These are phyloP conservation scores for Candida tropicalis DNA, from an alignment of 1,139 yeast genomes.

Conservation along the genomic window DNA sequence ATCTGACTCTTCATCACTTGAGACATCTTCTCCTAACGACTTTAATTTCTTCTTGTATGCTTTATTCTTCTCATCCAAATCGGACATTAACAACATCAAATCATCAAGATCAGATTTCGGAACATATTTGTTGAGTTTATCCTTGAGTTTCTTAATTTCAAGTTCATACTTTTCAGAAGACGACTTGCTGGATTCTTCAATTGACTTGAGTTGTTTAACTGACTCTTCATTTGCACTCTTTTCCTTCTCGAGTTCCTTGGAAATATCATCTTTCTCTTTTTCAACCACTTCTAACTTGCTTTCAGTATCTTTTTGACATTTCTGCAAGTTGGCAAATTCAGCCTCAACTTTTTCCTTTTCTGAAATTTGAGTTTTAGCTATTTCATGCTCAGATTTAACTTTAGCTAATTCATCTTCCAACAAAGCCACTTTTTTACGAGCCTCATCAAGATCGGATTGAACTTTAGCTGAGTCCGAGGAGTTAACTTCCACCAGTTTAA, in stretches of 20 bases:
- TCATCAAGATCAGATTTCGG: conserved; percentile 73
- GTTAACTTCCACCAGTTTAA: conserved; percentile 6
- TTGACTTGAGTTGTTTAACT: conserved; percentile 5
- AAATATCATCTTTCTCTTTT: conserved; percentile 4
- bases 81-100: conserved; percentile 70
- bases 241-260: conserved; percentile 6
- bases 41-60: conserved; percentile 58
- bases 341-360: conserved; percentile 12
- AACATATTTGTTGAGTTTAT: conserved; percentile 32
- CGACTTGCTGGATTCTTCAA: conserved; percentile 7
- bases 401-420: conserved; percentile 2
- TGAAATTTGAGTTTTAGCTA: background rate
- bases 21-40: conserved; percentile 50
- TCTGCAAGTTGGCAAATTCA: conserved; percentile 15
- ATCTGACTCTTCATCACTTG: conserved; percentile 50
- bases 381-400: conserved; percentile 8
- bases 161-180: conserved; percentile 13
- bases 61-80: conserved; percentile 68
- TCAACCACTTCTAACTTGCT: conserved; percentile 9
- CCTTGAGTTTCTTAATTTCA: conserved; percentile 18
- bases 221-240: conserved; percentile 11
- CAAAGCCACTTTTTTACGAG: conserved; percentile 17
- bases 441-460: conserved; percentile 12
- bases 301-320: background rate
- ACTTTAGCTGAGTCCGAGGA: conserved; percentile 5